Percentiles rank a stretch among this genome's conserved stretches.
phyloP scores from a whole-genome alignment of 1,284 basidiomycete genomes.

The Tylopilus orsonianus region DNA sequence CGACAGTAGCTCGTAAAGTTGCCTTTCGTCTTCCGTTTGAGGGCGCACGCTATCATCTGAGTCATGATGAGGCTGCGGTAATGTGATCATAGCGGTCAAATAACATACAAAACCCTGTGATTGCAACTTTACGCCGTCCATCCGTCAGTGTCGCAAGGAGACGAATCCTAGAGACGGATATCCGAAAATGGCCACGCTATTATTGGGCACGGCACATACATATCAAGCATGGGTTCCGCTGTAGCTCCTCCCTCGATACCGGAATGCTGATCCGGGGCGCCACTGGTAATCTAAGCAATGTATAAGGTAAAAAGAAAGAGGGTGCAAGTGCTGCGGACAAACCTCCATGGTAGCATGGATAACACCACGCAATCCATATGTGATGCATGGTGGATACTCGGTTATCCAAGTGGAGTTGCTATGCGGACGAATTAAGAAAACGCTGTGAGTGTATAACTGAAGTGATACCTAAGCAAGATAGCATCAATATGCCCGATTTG shows the following conservation, averaged over 20 bases:
- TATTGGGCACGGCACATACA: constrained; percentile 46
- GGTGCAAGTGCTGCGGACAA: constrained; percentile 8
- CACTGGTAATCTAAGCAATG: constrained; percentile 57
- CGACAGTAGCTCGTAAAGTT: constrained; percentile 68
- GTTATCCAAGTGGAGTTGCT: constrained; percentile 98
- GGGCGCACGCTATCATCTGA: constrained; percentile 75
- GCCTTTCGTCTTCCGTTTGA: constrained; percentile 64
- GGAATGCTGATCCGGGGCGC: constrained; percentile 79
- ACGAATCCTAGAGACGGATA: constrained; percentile 57
- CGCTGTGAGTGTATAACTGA: neutral
- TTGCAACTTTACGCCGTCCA: constrained; percentile 55
- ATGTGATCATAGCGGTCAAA: constrained; percentile 3
- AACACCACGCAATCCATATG: constrained; percentile 93
- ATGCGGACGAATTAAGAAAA: constrained; percentile 1
- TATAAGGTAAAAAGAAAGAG: neutral
- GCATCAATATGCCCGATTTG: constrained; percentile 83
- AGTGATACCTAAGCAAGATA: constrained; percentile 72
- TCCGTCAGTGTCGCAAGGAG: constrained; percentile 75
- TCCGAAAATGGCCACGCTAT: constrained; percentile 1
- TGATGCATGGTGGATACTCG: constrained; percentile 92
- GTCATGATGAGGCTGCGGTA: neutral
- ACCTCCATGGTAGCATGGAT: constrained; percentile 81
- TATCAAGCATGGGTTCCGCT: constrained; percentile 89
- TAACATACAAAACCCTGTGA: constrained; percentile 80
- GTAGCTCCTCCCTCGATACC: constrained; percentile 92